These are phyloP conservation scores for Rutstroemia sp. DNA, from an alignment of 2,329 filamentous ascomycete genomes.

Conservation along the genomic window DNA sequence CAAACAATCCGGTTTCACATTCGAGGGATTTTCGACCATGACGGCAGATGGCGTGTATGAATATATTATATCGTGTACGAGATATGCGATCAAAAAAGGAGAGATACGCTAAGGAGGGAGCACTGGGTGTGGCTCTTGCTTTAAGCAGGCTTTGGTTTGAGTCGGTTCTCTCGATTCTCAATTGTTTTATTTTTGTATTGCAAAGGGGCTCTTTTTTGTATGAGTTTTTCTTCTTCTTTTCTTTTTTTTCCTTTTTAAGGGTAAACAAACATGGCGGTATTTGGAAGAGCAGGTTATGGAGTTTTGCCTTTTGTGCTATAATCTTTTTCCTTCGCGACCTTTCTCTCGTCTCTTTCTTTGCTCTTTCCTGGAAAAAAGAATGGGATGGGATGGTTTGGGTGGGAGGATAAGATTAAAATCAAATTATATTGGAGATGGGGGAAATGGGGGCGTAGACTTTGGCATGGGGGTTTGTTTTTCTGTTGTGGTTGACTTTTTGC, in stretches of 20 bases:
- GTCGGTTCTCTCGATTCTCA: neutral
- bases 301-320: neutral
- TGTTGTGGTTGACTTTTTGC: too few species aligned
- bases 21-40: constrained; percentile 2
- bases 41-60: constrained; percentile 5
- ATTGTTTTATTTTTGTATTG: neutral
- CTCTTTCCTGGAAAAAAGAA: neutral
- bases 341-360: neutral
- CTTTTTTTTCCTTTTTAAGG: neutral
- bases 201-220: neutral
- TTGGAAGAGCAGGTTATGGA: neutral
- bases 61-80: constrained; percentile 10
- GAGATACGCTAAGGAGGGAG: neutral
- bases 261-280: neutral
- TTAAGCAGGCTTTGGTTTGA: constrained; percentile 9
- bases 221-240: neutral
- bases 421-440: too few species aligned
- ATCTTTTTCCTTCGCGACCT: neutral
- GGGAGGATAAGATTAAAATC: neutral
- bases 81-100: neutral
- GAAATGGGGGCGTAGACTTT: neutral
- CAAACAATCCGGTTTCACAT: neutral
- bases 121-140: constrained; percentile 1
- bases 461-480: neutral
- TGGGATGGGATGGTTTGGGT: too few species aligned